Conservation (phyloP, 2,329 filamentous ascomycete genomes). For the Ophiocordyceps camponoti-leonardi region DNA sequence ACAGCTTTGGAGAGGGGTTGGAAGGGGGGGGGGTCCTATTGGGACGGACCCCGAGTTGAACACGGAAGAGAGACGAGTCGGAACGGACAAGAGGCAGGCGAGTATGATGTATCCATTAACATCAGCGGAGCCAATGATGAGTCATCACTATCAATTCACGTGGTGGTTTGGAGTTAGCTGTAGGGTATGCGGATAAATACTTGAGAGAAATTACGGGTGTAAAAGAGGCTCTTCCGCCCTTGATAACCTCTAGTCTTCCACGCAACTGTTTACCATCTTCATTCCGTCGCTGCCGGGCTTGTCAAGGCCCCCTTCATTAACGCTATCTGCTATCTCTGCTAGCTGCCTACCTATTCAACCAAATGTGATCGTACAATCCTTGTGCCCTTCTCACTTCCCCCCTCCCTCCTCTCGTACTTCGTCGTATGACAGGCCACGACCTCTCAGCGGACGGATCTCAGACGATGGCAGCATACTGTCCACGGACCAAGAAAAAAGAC, state of each 20-base stretch:
- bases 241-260: too few species aligned
- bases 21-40: conserved; percentile 13
- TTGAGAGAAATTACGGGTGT: too few species aligned
- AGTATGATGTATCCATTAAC: too few species aligned
- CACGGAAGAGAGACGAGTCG: too few species aligned
- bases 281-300: conserved; percentile 1
- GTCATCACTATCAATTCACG: too few species aligned
- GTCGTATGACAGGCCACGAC: neutral
- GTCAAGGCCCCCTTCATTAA: neutral
- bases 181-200: too few species aligned
- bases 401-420: too few species aligned
- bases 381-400: neutral
- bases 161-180: too few species aligned
- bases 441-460: neutral
- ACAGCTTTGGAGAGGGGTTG: neutral
- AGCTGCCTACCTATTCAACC: neutral
- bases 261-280: neutral
- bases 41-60: conserved; percentile 14
- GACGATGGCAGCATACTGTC: neutral
- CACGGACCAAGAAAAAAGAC: neutral
- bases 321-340: neutral
- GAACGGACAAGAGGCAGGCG: too few species aligned
- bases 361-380: neutral
- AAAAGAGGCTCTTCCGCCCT: too few species aligned
- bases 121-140: too few species aligned